phyloP scores from a whole-genome alignment of 2,329 filamentous ascomycete genomes.

The Aspergillus oerlinghausenensis region DNA sequence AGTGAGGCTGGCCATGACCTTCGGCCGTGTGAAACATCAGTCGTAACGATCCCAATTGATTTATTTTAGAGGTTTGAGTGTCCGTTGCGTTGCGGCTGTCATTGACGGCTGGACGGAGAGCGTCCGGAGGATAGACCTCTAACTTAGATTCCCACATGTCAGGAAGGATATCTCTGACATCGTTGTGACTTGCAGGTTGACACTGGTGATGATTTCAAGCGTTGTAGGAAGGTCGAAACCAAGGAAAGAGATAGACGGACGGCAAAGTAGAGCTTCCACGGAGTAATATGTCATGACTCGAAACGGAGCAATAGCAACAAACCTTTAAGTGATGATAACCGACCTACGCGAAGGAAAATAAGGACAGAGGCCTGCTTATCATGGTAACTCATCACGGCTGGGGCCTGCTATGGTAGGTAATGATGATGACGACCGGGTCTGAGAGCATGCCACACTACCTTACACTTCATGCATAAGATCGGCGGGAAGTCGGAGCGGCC shows the following conservation, averaged over 20 bases:
- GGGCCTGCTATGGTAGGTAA: not conserved
- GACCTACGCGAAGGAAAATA: not conserved
- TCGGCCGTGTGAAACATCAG: slow-evolving; percentile 1
- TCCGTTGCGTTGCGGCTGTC: not conserved
- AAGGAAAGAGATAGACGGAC: not conserved
- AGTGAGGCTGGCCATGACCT: slow-evolving; percentile 11
- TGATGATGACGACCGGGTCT: not conserved
- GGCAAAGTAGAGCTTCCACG: not conserved
- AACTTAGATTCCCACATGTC: not conserved
- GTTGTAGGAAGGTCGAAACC: not conserved
- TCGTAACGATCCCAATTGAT: not conserved
- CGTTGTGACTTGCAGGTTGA: not conserved
- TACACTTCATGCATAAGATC: slow-evolving; percentile 27
- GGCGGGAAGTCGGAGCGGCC: slow-evolving; percentile 27
- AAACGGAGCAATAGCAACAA: not conserved
- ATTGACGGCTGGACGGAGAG: not conserved
- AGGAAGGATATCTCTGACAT: not conserved
- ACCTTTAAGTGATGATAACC: not conserved
- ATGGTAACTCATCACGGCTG: not conserved
- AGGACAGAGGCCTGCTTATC: not conserved
- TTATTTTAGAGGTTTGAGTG: not conserved
- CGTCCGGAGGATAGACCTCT: not conserved
- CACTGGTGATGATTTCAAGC: not conserved
- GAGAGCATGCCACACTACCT: slow-evolving; percentile 8
- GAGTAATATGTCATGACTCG: not conserved